Evolutionary conservation across 768 basidiomycete species (phyloP), one percentile per base, ranked within the genome.

Genomic region (Suillus variegatus): DNA sequence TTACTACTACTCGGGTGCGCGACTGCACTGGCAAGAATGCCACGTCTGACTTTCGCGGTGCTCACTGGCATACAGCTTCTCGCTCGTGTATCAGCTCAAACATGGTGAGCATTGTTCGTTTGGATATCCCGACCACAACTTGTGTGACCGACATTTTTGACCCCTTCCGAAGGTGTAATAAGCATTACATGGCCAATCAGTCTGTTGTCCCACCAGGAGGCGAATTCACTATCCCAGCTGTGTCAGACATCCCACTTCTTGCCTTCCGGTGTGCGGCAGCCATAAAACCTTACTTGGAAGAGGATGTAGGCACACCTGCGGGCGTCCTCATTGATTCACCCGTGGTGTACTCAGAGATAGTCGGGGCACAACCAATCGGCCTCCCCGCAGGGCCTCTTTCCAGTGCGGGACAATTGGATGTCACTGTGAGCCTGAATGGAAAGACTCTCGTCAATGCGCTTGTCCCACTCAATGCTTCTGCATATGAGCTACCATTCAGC

Each of bases 261-360:
- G 84, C 86, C 9, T 74, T 89, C 46, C 84, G 85, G 12, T 89
- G 88, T 66, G 80, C 82, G 10, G 86, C 86, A 36, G 84, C 85
- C 3, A 82, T 88, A 28, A 80, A 83, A 7, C 88, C 88, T 1
- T 89, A 87, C 72, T 81, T 89, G 28, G 81, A 82, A 18, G 86
- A 84, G 67, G 87, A 88, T 66, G 75, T 76, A 35, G 69, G 70
- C 28, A 78, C 79, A 4, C 77, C 80, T 3, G 78, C 81, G 16
- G 78, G 81, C 18, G 78, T 89, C 61, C 75, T 88, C 46, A 76
- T 89, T 49, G 86, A 88, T 57, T 73, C 86, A 0, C 82, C 82
- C 0, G 72, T 89, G 43, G 82, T 82, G 0, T 81, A 81, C 69
- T 78, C 78, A 14, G 66, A 81, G 32, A 81, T 88, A n/a, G 72